Evolutionary conservation across 1,284 basidiomycete species (phyloP), one percentile per base, ranked within the genome.

Genomic region (Naganishia albida): DNA sequence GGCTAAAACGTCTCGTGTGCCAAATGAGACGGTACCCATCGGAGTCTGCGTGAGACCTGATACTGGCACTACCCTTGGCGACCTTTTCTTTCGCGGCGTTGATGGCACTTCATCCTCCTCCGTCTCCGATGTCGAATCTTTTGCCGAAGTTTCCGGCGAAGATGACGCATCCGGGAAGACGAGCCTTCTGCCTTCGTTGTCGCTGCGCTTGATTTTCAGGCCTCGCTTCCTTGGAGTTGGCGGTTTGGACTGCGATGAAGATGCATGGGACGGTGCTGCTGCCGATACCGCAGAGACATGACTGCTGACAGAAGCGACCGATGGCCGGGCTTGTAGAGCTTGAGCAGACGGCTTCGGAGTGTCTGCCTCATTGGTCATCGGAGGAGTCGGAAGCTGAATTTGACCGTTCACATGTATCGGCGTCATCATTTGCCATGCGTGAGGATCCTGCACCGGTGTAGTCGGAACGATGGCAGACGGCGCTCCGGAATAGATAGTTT

Each of bases 141-240:
- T 53, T 23, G 53, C 26, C 26, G 52, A 54, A 12, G 62, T 64
- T 49, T 52, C 46, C 4, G 46, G 51, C 3, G 63, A 56, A 18
- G 57, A 55, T 10, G 44, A 20, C 38, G 65, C 48, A 25, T 67
- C 66, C 20, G 66, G 62, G 38, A 67, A 67, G 12, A 60, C 66
- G 3, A 67, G 62, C 25, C 66, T 54, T 30, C 66, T 54, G 7
- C 66, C 66, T 54, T 67, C 66, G 7, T 44, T 64, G 2, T 51
- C 60, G 20, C 59, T 62, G 8, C 55, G 53, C 34, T 46, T 57
- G 46, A 67, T 67, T 40, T 62, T 54, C 25, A 66, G 34, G n/a
- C 44, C 60, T 28, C 65, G 26, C 26, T 43, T 54, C 25, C 60
- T 40, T 4, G 57, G 57, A 39, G 57, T 50, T 25, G 38, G 43